Evolutionary conservation across 1,284 basidiomycete genomes (phyloP), one percentile per base, ranked within the genome.

Genomic region (Pholiota adiposa): DNA sequence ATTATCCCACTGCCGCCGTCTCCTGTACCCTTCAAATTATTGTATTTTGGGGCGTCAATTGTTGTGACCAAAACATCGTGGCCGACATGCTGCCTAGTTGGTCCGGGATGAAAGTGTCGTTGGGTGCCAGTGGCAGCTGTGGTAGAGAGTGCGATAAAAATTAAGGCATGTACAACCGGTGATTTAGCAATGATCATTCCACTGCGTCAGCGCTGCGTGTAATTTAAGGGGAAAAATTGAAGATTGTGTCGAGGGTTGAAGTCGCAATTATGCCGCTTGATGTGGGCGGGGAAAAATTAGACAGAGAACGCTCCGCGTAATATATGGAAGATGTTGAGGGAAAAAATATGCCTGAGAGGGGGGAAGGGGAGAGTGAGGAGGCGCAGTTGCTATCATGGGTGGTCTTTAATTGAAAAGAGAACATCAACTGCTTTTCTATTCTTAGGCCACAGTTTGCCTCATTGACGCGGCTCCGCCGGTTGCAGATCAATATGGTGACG

Each of bases 1-100:
- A 54, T 40, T 4, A 60, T 54, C 11, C 61, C 55, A 31, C 31
- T 43, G 11, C 46, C n/a, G n/a, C n/a, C n/a, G n/a, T n/a, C 51
- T 8, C 59, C 52, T 48, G 29, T 34, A 46, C 50, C 41, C 27
- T 56, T 56, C 21, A 54, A 36, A 18, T 55, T 14, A 16, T 44
- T 34, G 31, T 38, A 33, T 36, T 43, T 59, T 14, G 53, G 54
- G 12, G 59, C 53, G 25, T 41, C 52, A 16, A 51, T 60, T 16
- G 54, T 52, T 18, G 38, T 56, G 38, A 60, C 54, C 7, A 49
- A 23, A 23, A 56, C 50, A 23, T 56, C 59, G 29, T 50, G 14
- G 23, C 19, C 2, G 44, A n/a, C 31, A 44, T 16, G 19, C 5
- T 18, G 50, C 19, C n/a, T 7, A 12, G 21, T 25, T 18, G 33